phyloP scores from a whole-genome alignment of 2,329 filamentous ascomycete species.

The Colletotrichum limetticola region DNA sequence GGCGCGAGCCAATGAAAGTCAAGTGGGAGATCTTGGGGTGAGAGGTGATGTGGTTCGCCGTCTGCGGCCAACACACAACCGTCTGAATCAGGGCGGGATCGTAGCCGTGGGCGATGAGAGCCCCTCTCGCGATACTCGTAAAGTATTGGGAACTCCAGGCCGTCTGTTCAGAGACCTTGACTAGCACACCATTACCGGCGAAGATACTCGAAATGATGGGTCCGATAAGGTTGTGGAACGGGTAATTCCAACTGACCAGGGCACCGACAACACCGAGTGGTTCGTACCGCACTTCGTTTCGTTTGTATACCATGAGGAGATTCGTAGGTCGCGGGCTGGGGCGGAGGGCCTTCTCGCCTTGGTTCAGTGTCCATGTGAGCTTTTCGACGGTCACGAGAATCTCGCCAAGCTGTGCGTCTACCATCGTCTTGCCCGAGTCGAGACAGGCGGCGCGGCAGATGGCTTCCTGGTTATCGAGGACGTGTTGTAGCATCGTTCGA shows the following conservation, averaged over 20 bases:
- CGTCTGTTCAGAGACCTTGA: conserved; percentile 95
- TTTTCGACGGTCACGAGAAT: conserved; percentile 95
- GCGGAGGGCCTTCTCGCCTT: conserved; percentile 84
- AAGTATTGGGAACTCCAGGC: conserved; percentile 94
- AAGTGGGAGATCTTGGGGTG: conserved; percentile 88
- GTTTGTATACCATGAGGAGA: conserved; percentile 94
- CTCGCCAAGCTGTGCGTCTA: conserved; percentile 94
- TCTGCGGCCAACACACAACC: conserved; percentile 87
- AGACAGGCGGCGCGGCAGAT: conserved; percentile 88
- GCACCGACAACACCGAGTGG: conserved; percentile 93
- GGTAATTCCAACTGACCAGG: conserved; percentile 96
- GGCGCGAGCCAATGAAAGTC: conserved; percentile 93
- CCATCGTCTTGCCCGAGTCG: conserved; percentile 95
- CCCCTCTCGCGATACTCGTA: conserved; percentile 78
- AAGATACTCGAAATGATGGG: conserved; percentile 93
- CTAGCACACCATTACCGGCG: conserved; percentile 88
- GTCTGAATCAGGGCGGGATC: conserved; percentile 85
- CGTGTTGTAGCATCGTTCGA: conserved; percentile 80
- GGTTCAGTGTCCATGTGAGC: conserved; percentile 90
- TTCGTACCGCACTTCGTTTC: conserved; percentile 89
- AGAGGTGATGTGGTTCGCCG: conserved; percentile 83
- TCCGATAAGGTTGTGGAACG: conserved; percentile 94
- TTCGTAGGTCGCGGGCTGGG: conserved; percentile 85
- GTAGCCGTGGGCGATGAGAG: conserved; percentile 84
- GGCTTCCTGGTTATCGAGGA: conserved; percentile 88